These are phyloP conservation scores for Pontederia paniculata DNA, from an alignment of 176 grass and related monocot genomes.

Conservation along the genomic window DNA sequence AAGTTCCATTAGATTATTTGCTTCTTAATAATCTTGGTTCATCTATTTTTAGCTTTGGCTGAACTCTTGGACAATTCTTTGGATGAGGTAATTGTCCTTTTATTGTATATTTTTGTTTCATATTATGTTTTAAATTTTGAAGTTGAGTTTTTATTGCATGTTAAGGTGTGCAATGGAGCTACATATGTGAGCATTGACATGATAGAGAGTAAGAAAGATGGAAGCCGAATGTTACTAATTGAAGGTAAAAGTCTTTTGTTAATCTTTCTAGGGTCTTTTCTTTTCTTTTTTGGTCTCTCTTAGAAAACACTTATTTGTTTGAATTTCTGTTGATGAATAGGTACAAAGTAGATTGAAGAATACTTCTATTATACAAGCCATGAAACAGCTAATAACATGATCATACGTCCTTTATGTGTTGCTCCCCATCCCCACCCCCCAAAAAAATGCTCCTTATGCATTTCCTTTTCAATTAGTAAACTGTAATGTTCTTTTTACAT, in stretches of 20 bases:
- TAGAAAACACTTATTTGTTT: no score
- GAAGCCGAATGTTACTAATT: conserved; percentile 74
- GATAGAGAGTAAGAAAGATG: conserved; percentile 60
- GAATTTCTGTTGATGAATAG: no score
- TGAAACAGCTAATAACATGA: no score
- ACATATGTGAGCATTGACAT: conserved; percentile 93
- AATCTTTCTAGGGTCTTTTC: neutral
- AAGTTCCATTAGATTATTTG: conserved; percentile 11
- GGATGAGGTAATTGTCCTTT: conserved; percentile 55
- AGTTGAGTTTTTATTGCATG: conserved; percentile 13
- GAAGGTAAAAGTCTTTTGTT: conserved; percentile 51
- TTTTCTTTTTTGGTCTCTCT: neutral
- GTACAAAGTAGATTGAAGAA: no score
- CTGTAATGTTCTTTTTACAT: no score
- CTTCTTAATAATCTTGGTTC: conserved; percentile 15
- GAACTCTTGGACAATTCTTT: conserved; percentile 94
- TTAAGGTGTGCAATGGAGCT: conserved; percentile 75
- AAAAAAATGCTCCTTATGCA: no score
- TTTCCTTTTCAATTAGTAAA: no score
- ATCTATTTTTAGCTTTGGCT: conserved; percentile 61
- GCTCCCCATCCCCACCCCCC: no score
- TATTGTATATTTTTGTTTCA: conserved; percentile 2
- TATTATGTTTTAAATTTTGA: neutral
- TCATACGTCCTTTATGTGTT: no score
- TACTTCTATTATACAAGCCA: no score